Percentiles rank a stretch among this genome's conserved stretches.
Conservation (phyloP, 2,329 filamentous ascomycete species). For the Paraphaeosphaeria minitans region DNA sequence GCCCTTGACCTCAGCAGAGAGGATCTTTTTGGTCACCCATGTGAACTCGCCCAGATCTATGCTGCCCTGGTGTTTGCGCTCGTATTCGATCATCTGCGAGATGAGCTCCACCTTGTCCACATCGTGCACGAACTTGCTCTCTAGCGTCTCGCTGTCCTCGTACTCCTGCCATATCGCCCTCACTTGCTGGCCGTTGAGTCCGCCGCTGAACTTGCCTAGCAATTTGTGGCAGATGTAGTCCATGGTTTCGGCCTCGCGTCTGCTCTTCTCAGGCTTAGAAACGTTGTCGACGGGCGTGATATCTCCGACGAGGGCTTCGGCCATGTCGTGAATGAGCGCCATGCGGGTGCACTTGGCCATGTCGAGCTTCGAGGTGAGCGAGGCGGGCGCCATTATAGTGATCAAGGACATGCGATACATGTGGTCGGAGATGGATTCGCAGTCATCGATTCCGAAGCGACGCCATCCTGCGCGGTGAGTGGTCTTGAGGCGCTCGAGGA, state of each 20-base stretch:
- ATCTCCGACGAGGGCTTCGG: slow-evolving; percentile 91
- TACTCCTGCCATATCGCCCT: slow-evolving; percentile 91
- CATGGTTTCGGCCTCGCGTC: slow-evolving; percentile 88
- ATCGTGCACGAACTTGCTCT: slow-evolving; percentile 91
- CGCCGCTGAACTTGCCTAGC: slow-evolving; percentile 76
- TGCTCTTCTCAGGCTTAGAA: slow-evolving; percentile 83
- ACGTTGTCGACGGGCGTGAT: slow-evolving; percentile 93
- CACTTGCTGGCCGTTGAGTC: slow-evolving; percentile 71
- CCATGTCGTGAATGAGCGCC: slow-evolving; percentile 97
- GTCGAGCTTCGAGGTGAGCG: slow-evolving; percentile 74
- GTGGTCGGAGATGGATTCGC: slow-evolving; percentile 95
- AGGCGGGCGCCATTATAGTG: slow-evolving; percentile 84
- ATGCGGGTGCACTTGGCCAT: slow-evolving; percentile 87
- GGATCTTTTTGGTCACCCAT: slow-evolving; percentile 75
- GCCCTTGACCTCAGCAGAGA: slow-evolving; percentile 74
- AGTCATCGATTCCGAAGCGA: slow-evolving; percentile 74
- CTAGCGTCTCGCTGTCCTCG: slow-evolving; percentile 81
- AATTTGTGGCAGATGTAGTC: slow-evolving; percentile 79
- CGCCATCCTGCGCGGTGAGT: slow-evolving; percentile 96
- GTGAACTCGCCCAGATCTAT: slow-evolving; percentile 86
- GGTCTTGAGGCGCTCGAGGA: slow-evolving; percentile 92
- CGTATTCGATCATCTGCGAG: slow-evolving; percentile 96
- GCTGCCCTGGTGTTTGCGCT: slow-evolving; percentile 68
- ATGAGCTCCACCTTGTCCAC: slow-evolving; percentile 96
- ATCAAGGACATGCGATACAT: slow-evolving; percentile 99